Evolutionary conservation across 805 yeast genomes (phyloP), one percentile per base, ranked within the genome.

Genomic region (Cyberlindnera petersonii): DNA sequence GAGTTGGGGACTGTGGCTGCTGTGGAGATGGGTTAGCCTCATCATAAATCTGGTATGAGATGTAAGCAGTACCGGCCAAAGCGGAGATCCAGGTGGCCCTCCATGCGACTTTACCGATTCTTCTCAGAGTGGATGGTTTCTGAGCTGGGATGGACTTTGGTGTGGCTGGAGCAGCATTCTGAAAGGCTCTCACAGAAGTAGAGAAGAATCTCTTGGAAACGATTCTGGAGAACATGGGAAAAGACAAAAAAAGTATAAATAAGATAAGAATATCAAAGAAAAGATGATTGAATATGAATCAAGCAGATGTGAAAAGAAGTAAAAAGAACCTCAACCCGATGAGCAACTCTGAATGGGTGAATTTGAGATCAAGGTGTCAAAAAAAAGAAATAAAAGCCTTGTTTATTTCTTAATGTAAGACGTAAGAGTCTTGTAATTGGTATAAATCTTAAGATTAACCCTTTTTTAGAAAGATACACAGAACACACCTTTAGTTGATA

Each of bases 1-100:
- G 69, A 14, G 67, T 61, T 9, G 76, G 69, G n/a, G 75, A 65
- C 56, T 82, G 87, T 37, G 80, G 79, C 34, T 64, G 50, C 57
- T 82, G 88, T 14, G 69, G 64, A 24, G 69, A 65, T 6, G 89
- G 89, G 49, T 72, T 68, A 6, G 75, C 64, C 62, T 83, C 91
- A 30, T 66, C 65, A 58, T 79, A 79, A 37, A 82, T 72, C 44
- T 74, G 68, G 61, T 77, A 86, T 10, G 81, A 79, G 36, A 75
- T 58, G 50, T 80, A 77, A 18, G 76, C 83, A 24, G 77, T 60
- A 14, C 77, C 71, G 1, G 74, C 68, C 24, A 78, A 49, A 8
- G 71, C 63, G 4, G 84, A 63, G 15, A 74, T 50, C 53, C 75
- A 67, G 17, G 81, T 61, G 24, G 70, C 58, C 52, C 71, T 71